Evolutionary conservation across 257 asterid genomes (phyloP).

Genomic region (Solanum piurae): DNA sequence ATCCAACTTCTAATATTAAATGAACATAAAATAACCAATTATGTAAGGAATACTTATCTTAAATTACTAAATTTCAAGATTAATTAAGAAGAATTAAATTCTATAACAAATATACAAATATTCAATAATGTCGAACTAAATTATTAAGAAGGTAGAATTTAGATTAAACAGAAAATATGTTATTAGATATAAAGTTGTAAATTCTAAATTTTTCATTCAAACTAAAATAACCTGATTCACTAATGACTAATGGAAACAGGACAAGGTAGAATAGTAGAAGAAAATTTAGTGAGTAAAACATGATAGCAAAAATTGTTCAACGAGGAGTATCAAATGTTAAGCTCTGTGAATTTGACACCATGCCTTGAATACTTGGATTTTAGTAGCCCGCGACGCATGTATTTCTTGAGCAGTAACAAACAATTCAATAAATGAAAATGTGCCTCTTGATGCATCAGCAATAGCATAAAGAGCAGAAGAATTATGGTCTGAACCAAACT

Average conservation of each 20-base stretch:
- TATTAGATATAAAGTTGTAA: background rate
- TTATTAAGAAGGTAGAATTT: background rate
- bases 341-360: slow-evolving; percentile 14
- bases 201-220: background rate
- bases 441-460: background rate
- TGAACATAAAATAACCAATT: background rate
- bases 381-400: background rate
- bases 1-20: background rate
- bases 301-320: background rate
- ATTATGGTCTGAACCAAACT: slow-evolving; percentile 13
- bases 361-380: slow-evolving; percentile 10
- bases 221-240: background rate
- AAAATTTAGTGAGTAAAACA: background rate
- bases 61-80: background rate
- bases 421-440: slow-evolving; percentile 29
- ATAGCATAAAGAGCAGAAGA: slow-evolving; percentile 22
- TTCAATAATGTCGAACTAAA: background rate
- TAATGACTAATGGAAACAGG: background rate
- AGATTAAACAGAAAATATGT: background rate
- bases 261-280: background rate
- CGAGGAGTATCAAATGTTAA: background rate
- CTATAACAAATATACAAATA: too few species aligned
- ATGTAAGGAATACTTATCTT: background rate
- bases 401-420: slow-evolving; percentile 14
- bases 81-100: background rate